A percentile compares a stretch with the other conserved stretches of the same genome.
Evolutionary conservation across 1,284 basidiomycete genomes (phyloP).

Genomic region (Neonothopanus nambi): DNA sequence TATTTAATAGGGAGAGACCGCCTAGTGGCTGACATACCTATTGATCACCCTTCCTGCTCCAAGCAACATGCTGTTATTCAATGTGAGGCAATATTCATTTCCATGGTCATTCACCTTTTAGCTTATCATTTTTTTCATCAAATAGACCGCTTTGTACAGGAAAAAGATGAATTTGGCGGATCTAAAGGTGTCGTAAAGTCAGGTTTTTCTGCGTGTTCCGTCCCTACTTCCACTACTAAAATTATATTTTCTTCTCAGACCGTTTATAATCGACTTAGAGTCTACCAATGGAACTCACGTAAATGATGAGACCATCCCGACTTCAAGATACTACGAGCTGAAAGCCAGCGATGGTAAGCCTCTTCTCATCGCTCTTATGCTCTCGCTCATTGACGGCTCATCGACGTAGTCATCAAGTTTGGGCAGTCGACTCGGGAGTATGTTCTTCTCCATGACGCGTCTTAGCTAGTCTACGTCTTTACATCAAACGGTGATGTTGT

Average conservation of each 20-base stretch:
- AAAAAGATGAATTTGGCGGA: slow-evolving; percentile 88
- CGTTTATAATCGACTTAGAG: slow-evolving; percentile 95
- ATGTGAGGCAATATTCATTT: slow-evolving; percentile 53
- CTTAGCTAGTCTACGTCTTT: slow-evolving; percentile 31
- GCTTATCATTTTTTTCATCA: slow-evolving; percentile 27
- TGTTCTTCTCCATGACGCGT: slow-evolving; percentile 79
- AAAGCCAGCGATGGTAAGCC: slow-evolving; percentile 80
- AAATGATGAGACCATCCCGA: slow-evolving; percentile 84
- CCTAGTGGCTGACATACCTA: slow-evolving; percentile 83
- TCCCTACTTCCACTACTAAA: slow-evolving; percentile 12
- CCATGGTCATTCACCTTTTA: background rate
- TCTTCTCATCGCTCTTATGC: slow-evolving; percentile 12
- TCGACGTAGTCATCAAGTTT: slow-evolving; percentile 81
- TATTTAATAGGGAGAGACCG: slow-evolving; percentile 93
- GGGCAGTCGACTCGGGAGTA: slow-evolving; percentile 87
- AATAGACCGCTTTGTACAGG: slow-evolving; percentile 84
- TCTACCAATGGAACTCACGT: slow-evolving; percentile 95
- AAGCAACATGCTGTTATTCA: slow-evolving; percentile 99
- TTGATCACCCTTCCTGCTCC: slow-evolving; percentile 96
- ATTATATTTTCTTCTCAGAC: slow-evolving; percentile 48
- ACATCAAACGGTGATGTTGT: too few species aligned
- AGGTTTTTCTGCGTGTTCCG: slow-evolving; percentile 6
- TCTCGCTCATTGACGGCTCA: too few species aligned
- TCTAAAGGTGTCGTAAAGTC: slow-evolving; percentile 80
- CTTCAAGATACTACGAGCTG: slow-evolving; percentile 90